Conservation (phyloP, 2,329 filamentous ascomycete species). For the Pyricularia grisea region DNA sequence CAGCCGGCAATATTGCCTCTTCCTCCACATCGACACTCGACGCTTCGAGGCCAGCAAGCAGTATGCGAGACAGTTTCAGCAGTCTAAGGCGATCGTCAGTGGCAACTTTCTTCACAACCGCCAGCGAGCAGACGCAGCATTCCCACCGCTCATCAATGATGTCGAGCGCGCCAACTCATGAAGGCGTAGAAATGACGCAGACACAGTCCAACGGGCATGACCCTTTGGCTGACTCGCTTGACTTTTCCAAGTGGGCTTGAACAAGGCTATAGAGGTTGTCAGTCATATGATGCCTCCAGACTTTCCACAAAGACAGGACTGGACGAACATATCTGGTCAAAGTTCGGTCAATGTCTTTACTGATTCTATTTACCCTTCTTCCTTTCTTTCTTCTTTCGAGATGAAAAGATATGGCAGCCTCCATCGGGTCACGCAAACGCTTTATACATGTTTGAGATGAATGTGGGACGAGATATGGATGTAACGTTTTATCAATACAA, state of each 20-base stretch:
- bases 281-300: neutral
- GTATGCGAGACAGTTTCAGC: conserved; percentile 51
- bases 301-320: neutral
- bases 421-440: conserved; percentile 24
- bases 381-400: neutral
- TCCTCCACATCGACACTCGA: conserved; percentile 14
- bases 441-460: conserved; percentile 24
- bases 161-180: conserved; percentile 43
- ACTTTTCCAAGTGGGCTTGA: conserved; percentile 39
- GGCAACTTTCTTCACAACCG: conserved; percentile 52
- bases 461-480: neutral
- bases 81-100: conserved; percentile 55
- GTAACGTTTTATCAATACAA: neutral
- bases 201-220: conserved; percentile 16
- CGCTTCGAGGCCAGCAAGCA: conserved; percentile 31
- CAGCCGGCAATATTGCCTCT: conserved; percentile 10
- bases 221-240: conserved; percentile 33
- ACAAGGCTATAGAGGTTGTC: neutral
- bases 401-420: conserved; percentile 4
- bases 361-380: neutral
- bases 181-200: conserved; percentile 35
- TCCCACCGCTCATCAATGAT: conserved; percentile 51
- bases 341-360: neutral
- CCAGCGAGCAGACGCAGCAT: conserved; percentile 36
- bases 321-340: neutral